Evolutionary conservation across 139 green algal genomes (phyloP).

Genomic region (Picochlorum sp.): DNA sequence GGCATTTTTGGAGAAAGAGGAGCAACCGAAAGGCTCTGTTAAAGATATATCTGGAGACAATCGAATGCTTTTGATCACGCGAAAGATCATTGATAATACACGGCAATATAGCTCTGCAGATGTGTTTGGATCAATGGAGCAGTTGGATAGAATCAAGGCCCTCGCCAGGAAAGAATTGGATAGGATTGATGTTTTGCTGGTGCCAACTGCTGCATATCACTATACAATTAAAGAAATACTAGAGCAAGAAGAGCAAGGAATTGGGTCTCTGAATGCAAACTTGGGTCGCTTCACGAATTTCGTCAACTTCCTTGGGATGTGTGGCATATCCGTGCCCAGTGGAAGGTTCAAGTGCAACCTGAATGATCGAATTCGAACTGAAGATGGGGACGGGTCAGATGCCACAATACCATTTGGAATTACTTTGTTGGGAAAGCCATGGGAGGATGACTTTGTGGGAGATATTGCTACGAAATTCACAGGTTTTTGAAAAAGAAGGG

Average conservation of each 20-base stretch:
- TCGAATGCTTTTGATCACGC: slow-evolving; percentile 56
- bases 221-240: slow-evolving; percentile 49
- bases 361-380: background rate
- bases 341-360: slow-evolving; percentile 30
- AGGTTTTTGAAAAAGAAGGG: background rate
- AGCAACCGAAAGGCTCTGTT: background rate
- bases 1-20: slow-evolving; percentile 44
- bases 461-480: slow-evolving; percentile 37
- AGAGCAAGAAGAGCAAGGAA: slow-evolving; percentile 31
- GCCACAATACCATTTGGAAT: slow-evolving; percentile 62
- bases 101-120: slow-evolving; percentile 45
- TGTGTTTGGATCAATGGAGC: slow-evolving; percentile 42
- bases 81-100: slow-evolving; percentile 43
- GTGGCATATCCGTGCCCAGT: slow-evolving; percentile 55
- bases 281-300: slow-evolving; percentile 77
- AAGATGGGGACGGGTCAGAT: background rate
- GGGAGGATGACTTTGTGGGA: slow-evolving; percentile 61
- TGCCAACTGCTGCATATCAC: slow-evolving; percentile 65
- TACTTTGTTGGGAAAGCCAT: slow-evolving; percentile 52
- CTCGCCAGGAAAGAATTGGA: slow-evolving; percentile 34
- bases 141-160: slow-evolving; percentile 17
- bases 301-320: slow-evolving; percentile 75
- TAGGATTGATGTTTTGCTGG: slow-evolving; percentile 56
- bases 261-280: slow-evolving; percentile 48
- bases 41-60: slow-evolving; percentile 31